Percentiles rank a stretch among this genome's conserved stretches.
Conservation (phyloP, 225 moss, liverwort and hornwort species). For the Neckera pumila region DNA sequence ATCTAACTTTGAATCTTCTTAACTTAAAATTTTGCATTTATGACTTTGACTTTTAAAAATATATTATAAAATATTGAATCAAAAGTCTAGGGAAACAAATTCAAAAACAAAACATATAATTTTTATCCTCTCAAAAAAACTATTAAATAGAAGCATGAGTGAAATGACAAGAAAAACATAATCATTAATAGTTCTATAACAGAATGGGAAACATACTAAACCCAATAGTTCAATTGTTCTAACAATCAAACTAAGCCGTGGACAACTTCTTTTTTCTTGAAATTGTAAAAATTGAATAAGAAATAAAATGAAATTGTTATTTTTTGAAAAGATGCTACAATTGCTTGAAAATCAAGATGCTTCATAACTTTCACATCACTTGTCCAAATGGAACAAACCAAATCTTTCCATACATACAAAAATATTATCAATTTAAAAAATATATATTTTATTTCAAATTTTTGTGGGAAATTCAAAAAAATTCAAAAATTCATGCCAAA, state of each 20-base stretch:
- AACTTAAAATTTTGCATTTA: neutral
- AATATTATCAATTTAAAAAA: too few species aligned
- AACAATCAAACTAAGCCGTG: neutral
- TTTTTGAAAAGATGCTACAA: too few species aligned
- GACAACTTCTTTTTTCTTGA: neutral
- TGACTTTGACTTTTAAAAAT: neutral
- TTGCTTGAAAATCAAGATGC: too few species aligned
- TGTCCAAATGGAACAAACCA: too few species aligned
- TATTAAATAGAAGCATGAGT: neutral
- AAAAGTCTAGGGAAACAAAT: neutral
- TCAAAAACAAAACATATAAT: neutral
- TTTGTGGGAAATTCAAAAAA: too few species aligned
- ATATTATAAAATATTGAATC: neutral
- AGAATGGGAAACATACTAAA: neutral
- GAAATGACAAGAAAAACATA: fast-evolving
- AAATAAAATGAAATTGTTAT: too few species aligned
- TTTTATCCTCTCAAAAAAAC: neutral
- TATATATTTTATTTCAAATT: too few species aligned
- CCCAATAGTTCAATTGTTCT: neutral
- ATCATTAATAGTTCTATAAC: neutral
- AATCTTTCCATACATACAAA: too few species aligned
- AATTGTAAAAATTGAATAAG: neutral
- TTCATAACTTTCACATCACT: too few species aligned
- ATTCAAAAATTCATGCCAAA: too few species aligned
- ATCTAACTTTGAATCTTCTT: neutral